A percentile compares a stretch with the other conserved stretches of the same genome.
Conservation (phyloP, 163 green algal genomes). For the Scenedesmus sp. region DNA sequence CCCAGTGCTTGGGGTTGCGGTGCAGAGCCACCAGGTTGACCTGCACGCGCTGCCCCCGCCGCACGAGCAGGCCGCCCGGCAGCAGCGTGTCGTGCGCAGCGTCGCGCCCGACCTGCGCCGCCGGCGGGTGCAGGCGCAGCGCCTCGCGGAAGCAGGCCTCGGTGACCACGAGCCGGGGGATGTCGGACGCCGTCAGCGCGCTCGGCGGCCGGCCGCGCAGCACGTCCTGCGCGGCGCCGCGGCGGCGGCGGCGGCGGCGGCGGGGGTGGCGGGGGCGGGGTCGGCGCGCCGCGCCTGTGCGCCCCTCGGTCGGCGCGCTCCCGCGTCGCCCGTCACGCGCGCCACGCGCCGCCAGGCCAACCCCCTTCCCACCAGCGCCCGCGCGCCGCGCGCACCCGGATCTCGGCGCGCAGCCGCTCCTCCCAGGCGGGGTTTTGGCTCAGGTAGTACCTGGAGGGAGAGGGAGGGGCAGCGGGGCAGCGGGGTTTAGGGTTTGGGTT, state of each 20-base stretch:
- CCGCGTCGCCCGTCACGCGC: no score
- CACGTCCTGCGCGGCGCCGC: neutral
- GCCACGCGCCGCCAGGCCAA: no score
- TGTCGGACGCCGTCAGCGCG: conserved; percentile 14
- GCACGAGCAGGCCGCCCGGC: conserved; percentile 24
- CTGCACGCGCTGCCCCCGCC: conserved; percentile 32
- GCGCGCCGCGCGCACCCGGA: conserved; percentile 8
- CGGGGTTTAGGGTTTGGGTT: no score
- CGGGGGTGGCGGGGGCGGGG: no score
- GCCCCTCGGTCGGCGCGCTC: no score
- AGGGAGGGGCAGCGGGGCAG: no score
- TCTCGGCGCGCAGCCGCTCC: conserved; percentile 6
- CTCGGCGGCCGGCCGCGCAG: conserved; percentile 5
- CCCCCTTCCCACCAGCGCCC: neutral
- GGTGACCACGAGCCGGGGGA: conserved; percentile 22
- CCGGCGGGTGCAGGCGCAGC: conserved; percentile 42
- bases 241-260: neutral
- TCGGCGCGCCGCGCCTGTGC: no score
- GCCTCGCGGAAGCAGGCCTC: conserved; percentile 46
- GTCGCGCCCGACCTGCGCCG: conserved; percentile 4
- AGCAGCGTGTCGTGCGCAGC: conserved; percentile 26
- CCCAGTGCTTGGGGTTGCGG: conserved; percentile 19
- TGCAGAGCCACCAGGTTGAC: conserved; percentile 39
- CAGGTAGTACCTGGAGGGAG: no score
- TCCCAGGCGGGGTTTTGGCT: conserved; percentile 24